Percentiles rank a stretch among this genome's conserved stretches.
Evolutionary conservation across 257 asterid genomes (phyloP).

Genomic region (Solanum lycopersicoides): DNA sequence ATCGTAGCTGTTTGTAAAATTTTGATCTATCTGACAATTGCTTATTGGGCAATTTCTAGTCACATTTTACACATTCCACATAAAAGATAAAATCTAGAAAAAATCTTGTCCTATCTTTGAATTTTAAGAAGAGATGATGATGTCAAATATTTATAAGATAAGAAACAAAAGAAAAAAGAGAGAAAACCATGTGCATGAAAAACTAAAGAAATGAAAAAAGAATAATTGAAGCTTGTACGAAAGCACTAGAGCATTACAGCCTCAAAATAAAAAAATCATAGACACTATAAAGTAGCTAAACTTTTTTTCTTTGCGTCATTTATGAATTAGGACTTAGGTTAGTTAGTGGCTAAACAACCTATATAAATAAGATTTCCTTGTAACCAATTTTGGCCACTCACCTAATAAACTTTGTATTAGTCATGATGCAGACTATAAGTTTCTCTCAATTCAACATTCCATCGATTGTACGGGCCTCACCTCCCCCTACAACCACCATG

Average conservation of each 20-base stretch:
- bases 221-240: background rate
- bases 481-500: background rate
- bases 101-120: background rate
- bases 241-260: background rate
- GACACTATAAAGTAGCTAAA: background rate
- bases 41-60: background rate
- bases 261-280: background rate
- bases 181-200: background rate
- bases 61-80: background rate
- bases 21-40: background rate
- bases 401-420: background rate
- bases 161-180: background rate
- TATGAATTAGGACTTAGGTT: background rate
- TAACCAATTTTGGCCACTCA: background rate
- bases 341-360: background rate
- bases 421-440: slow-evolving; percentile 8
- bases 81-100: background rate
- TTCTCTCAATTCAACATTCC: background rate
- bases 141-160: background rate
- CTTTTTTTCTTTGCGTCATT: background rate
- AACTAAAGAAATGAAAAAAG: background rate
- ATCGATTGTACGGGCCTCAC: background rate
- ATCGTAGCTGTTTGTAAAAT: no score
- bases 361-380: background rate
- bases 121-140: background rate